Base-by-base conservation (phyloP, 2,329 filamentous ascomycete genomes). In the Fusarium incarnatum region DNA sequence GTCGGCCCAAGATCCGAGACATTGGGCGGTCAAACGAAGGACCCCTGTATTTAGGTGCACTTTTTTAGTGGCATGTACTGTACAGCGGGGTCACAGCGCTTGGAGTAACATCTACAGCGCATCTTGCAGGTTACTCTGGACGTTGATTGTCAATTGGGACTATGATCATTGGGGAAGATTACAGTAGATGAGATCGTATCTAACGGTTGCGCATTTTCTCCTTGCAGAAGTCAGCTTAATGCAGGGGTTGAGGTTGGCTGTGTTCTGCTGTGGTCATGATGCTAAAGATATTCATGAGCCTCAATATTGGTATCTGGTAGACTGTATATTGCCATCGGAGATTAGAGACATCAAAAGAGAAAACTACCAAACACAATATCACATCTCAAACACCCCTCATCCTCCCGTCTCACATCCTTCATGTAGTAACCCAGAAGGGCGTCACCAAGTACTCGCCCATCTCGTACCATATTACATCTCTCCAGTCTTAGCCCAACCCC, bases 1-100 rank as follows among this genome's bases (percentile, higher is more conserved):
- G 48, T 74, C 67, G 65, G 68, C 56, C 64, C 53, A 74, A 68
- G 64, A 67, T 73, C 67, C 71, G 69, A 72, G 70, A 64, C 69
- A 70, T 32, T 54, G 68, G 64, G 73, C 73, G 73, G 73, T 75
- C 73, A 74, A 64, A 64, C 40, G 22, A 32, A 22, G 32, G 11
- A 56, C 60, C 60, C 60, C 45, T 58, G 59, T 46, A 49, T 25
- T 34, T 55, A 40, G 16, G 28, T 45, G 67, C 25, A 58, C 61
- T 52, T 57, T 59, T 56, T 49, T 53, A 70, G 68, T 22, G 58
- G 64, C 12, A 30, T 30, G 28, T 15, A 30, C 27, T 37, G 8
- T 20, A 56, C 44, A 60, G 62, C 66, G 34, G 34, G 34, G 34
- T 37, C 34, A 41, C 30, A 16, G 5, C 52, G 23, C 47, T 10